Percentiles rank a stretch among this genome's conserved stretches.
Evolutionary conservation across 225 moss, liverwort and hornwort genomes (phyloP).

Genomic region (Climacium dendroides): DNA sequence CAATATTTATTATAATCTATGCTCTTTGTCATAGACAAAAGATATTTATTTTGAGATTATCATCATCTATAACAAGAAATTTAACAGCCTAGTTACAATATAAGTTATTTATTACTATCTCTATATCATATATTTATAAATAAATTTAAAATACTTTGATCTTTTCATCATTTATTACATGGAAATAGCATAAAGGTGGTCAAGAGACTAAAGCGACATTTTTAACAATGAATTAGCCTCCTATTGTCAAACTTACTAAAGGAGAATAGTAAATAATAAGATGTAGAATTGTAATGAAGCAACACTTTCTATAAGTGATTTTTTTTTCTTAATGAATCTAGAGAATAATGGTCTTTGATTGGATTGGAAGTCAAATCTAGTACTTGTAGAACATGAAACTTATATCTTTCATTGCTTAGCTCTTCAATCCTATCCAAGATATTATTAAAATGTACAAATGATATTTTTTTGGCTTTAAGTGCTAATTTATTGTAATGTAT

Average conservation of each 20-base stretch:
- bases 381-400: not conserved
- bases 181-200: not conserved
- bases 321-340: not conserved
- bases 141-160: not conserved
- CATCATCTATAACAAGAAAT: not conserved
- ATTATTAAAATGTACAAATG: not conserved
- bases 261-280: not conserved
- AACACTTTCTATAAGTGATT: not conserved
- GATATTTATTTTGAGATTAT: not conserved
- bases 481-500: not conserved
- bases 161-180: not conserved
- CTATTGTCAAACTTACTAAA: not conserved
- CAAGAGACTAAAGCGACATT: not conserved
- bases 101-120: not conserved
- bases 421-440: not conserved
- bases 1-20: not conserved
- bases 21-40: not conserved
- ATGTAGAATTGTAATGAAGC: not conserved
- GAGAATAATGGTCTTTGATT: not conserved
- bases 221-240: not conserved
- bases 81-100: not conserved
- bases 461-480: not conserved
- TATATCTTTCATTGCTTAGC: not conserved
- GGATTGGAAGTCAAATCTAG: not conserved
- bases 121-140: not conserved